phyloP scores from a whole-genome alignment of 2,329 filamentous ascomycete species.

The Sphaerulina vaccinii region DNA sequence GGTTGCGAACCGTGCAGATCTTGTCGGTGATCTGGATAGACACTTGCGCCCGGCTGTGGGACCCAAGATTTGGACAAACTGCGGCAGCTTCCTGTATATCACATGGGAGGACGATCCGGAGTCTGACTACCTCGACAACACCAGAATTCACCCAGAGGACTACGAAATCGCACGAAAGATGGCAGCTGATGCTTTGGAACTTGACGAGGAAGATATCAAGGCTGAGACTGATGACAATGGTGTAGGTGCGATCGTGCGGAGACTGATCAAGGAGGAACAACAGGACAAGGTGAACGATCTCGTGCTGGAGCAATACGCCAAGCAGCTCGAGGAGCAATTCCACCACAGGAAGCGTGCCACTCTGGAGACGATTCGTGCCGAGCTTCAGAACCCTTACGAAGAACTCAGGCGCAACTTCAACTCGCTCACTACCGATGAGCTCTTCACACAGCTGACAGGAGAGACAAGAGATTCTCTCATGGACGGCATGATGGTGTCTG shows the following conservation, averaged over 20 bases:
- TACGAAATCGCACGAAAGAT: constrained; percentile 98
- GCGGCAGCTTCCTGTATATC: constrained; percentile 90
- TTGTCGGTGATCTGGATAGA: constrained; percentile 80
- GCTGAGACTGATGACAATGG: constrained; percentile 89
- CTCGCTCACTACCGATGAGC: constrained; percentile 67
- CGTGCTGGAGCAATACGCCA: constrained; percentile 93
- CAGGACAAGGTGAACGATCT: constrained; percentile 95
- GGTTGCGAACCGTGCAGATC: constrained; percentile 78
- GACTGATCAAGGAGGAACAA: constrained; percentile 90
- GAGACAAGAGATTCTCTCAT: constrained; percentile 81
- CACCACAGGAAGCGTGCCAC: constrained; percentile 94
- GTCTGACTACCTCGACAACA: constrained; percentile 93
- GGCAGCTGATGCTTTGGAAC: constrained; percentile 91
- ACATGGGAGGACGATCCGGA: constrained; percentile 61
- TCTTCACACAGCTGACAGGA: constrained; percentile 95
- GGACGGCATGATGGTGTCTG: constrained; percentile 89
- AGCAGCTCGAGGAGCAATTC: constrained; percentile 89
- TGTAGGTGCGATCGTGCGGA: constrained; percentile 83
- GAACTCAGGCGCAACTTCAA: constrained; percentile 82
- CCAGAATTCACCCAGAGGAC: constrained; percentile 95
- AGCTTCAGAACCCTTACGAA: constrained; percentile 89
- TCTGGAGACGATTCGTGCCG: constrained; percentile 90
- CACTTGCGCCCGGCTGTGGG: constrained; percentile 67
- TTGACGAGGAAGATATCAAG: constrained; percentile 97
- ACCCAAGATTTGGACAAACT: constrained; percentile 92